Conservation (phyloP, 2,329 filamentous ascomycete species). For the Ascocoryne sarcoides region DNA sequence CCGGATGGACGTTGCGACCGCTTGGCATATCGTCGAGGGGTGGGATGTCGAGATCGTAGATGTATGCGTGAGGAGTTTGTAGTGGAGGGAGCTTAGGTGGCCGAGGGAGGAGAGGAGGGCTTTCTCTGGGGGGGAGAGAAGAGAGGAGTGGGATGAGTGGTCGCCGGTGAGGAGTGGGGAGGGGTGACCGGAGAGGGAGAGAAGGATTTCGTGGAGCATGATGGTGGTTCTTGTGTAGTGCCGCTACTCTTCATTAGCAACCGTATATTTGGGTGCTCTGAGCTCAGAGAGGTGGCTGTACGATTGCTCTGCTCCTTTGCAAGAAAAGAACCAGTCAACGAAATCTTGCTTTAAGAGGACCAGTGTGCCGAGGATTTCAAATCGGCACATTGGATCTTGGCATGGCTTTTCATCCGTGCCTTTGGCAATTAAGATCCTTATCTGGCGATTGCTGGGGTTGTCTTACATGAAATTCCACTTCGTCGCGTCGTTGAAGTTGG, state of each 20-base stretch:
- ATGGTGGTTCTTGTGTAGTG: conserved; percentile 6
- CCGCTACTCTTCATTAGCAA: conserved; percentile 4
- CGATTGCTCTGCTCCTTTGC: conserved; percentile 1
- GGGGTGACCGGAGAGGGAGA: conserved; percentile 89
- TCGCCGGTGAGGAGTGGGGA: conserved; percentile 69
- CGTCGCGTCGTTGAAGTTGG: no score
- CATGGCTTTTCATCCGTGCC: conserved; percentile 3
- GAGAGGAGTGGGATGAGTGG: conserved; percentile 37
- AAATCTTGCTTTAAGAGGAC: conserved; percentile 22
- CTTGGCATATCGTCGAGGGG: conserved; percentile 74
- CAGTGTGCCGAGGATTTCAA: conserved; percentile 25
- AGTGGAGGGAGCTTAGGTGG: conserved; percentile 69
- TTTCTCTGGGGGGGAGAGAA: conserved; percentile 69
- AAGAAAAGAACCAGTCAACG: conserved; percentile 15
- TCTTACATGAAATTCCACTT: no score
- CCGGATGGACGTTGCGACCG: conserved; percentile 70
- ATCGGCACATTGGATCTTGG: conserved; percentile 26
- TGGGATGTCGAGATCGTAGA: conserved; percentile 61
- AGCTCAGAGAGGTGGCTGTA: conserved; percentile 8
- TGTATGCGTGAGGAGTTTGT: conserved; percentile 59
- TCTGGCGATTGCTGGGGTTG: no score
- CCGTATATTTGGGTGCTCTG: neutral
- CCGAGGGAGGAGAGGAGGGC: conserved; percentile 71
- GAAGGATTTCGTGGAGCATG: conserved; percentile 98
- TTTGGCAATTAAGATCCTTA: no score